Base-by-base conservation (phyloP, 441 rosid genomes). In the Populus hybrid region DNA sequence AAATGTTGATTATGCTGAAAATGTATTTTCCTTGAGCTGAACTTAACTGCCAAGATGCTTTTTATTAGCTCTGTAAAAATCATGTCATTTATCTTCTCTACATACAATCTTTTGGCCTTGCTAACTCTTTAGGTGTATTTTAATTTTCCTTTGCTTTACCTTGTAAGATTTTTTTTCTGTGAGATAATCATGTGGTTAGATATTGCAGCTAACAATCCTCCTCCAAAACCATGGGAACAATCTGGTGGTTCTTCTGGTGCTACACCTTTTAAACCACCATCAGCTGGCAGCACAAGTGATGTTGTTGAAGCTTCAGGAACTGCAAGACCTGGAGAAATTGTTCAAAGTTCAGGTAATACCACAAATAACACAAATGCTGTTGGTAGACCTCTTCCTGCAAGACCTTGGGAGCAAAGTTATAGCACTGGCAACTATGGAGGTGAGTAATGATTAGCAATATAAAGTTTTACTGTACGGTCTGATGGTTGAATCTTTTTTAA, bases 281-380 rank as follows among this genome's bases (percentile, higher is more conserved):
- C 94, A 4, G 26, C 85, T 40, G 92, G 93, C 23, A 90, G 84
- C 87, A 92, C 97, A 12, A 91, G 89, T 74, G 87, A 84, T 84
- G 91, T 88, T 7, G 95, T 92, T 36, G 94, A 92, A 80, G 90
- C 92, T 82, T 90, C 95, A 1, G 95, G 97, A 74, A 90, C 95
- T 40, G 95, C 91, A 6, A 90, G 77, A 73, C 93, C 93, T 0
- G 94, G 95, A 70, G 94, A 90, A 74, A 81, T 87, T 72, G 88
- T 90, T 83, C 38, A 79, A 8, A 64, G 77, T 63, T 79, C 90
- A 0, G 36, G 88, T 28, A 84, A 79, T 77, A 74, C 88, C 3
- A 79, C 86, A 75, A 89, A 83, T 67, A 28, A 28, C 32, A 30
- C 32, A 30, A 30, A 30, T 30, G 23, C 86, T 38, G 72, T 87